Base-by-base conservation (phyloP, 1,284 basidiomycete genomes). In the Stereum hirsutum region DNA sequence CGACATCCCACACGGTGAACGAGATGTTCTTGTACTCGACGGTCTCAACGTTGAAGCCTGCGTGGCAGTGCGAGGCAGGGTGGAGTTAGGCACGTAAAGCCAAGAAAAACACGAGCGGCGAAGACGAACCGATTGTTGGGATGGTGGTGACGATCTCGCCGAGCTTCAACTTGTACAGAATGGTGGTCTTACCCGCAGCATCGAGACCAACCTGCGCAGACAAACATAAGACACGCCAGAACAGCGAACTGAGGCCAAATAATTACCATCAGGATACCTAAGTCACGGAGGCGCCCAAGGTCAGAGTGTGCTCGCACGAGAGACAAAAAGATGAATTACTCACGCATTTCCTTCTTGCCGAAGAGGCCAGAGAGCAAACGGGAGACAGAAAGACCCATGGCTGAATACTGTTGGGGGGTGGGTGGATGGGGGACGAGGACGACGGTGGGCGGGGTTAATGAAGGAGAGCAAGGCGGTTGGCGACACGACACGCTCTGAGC, bases 291-390 rank as follows among this genome's bases (percentile, higher is more conserved):
- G 46, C 6, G 26, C 39, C n/a, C n/a, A 23, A 32, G 20, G 28
- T 51, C 47, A 57, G 49, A 49, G 54, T 54, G 52, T 46, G 54
- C 55, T 46, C 48, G 54, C 54, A 53, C 52, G 52, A 46, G 51
- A 52, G 50, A 52, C n/a, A n/a, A n/a, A n/a, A n/a, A n/a, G n/a
- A n/a, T n/a, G n/a, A n/a, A n/a, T n/a, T n/a, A n/a, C 90, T 64
- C 67, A 94, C 95, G 92, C 94, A 99, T 98, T 72, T 99, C 96
- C 78, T 89, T 96, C 80, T 97, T 98, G 70, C 95, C 95, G 60
- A 99, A 94, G 64, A 99, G 78, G 65, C 78, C 79, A 49, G 80
- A 76, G 60, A 96, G 80, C 44, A 93, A 72, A 58, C 69, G 76
- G 54, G 90, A 94, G 57, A 94, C 69, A 36, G 79, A 81, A 55